phyloP scores from a whole-genome alignment of 2,329 filamentous ascomycete species.

The Trichophyton benhamiae region DNA sequence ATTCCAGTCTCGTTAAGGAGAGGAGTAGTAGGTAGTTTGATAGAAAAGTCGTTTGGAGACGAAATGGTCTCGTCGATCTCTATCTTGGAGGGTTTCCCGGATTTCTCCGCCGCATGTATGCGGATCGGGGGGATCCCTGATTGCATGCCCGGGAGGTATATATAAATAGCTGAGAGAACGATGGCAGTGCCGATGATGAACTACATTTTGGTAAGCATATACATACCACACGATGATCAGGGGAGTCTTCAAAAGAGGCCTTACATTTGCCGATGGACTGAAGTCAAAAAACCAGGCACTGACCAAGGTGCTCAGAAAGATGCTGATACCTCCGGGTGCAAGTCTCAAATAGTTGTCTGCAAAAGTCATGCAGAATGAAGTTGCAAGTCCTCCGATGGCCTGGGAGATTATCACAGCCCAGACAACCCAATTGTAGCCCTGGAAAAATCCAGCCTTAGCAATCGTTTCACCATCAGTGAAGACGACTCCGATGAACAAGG shows the following conservation, averaged over 20 bases:
- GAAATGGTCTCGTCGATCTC: conserved; percentile 29
- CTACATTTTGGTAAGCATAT: conserved; percentile 35
- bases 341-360: conserved; percentile 88
- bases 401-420: conserved; percentile 78
- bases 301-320: conserved; percentile 72
- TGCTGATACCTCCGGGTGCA: conserved; percentile 84
- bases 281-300: conserved; percentile 82
- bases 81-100: conserved; percentile 31
- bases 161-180: conserved; percentile 70
- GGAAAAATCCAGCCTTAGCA: conserved; percentile 75
- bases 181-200: conserved; percentile 68
- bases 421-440: conserved; percentile 84
- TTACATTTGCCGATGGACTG: conserved; percentile 56
- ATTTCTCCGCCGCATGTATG: conserved; percentile 64
- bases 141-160: conserved; percentile 45
- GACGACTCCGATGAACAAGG: conserved; percentile 72
- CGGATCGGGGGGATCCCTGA: conserved; percentile 34
- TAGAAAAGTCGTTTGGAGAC: conserved; percentile 37
- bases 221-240: neutral
- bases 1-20: conserved; percentile 37
- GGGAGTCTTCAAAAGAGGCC: conserved; percentile 20
- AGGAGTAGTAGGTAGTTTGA: conserved; percentile 36
- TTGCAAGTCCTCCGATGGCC: conserved; percentile 70
- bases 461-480: conserved; percentile 80
- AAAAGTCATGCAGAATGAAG: conserved; percentile 68